These are phyloP conservation scores for Hymenoscyphus scutula DNA, from an alignment of 2,329 filamentous ascomycete genomes.

Conservation along the genomic window DNA sequence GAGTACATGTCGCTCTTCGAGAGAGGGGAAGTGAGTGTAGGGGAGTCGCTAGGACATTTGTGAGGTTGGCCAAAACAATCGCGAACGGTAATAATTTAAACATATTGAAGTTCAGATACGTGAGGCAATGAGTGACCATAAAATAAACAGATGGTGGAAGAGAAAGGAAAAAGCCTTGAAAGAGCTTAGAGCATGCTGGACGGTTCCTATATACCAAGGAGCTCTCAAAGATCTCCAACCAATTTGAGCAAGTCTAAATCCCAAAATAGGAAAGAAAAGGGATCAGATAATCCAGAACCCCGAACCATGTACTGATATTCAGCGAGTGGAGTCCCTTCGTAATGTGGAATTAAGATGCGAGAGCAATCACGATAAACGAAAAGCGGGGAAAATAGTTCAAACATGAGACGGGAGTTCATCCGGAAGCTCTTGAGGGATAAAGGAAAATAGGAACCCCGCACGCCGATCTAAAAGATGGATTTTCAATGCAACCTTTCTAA, in stretches of 20 bases:
- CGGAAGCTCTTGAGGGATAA: background rate
- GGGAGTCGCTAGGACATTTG: slow-evolving; percentile 3
- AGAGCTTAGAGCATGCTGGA: background rate
- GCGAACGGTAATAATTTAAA: background rate
- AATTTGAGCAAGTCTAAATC: background rate
- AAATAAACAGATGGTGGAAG: background rate
- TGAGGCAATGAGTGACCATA: background rate
- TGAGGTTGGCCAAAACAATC: background rate
- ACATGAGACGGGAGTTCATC: background rate
- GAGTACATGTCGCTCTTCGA: slow-evolving; percentile 27
- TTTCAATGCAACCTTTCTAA: background rate
- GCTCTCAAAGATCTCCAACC: background rate
- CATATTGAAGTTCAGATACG: background rate
- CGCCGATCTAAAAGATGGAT: background rate
- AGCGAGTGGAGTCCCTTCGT: background rate
- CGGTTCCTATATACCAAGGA: background rate
- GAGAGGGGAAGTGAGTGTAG: background rate
- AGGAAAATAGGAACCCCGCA: background rate
- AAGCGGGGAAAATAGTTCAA: background rate
- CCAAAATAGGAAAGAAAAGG: background rate
- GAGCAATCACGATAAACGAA: background rate
- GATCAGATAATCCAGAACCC: background rate
- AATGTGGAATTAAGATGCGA: too few relatives aligned
- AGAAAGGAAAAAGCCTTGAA: background rate
- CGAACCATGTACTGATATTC: background rate